phyloP scores from a whole-genome alignment of 352 stramenopile species.

The Pythium sukuiense region DNA sequence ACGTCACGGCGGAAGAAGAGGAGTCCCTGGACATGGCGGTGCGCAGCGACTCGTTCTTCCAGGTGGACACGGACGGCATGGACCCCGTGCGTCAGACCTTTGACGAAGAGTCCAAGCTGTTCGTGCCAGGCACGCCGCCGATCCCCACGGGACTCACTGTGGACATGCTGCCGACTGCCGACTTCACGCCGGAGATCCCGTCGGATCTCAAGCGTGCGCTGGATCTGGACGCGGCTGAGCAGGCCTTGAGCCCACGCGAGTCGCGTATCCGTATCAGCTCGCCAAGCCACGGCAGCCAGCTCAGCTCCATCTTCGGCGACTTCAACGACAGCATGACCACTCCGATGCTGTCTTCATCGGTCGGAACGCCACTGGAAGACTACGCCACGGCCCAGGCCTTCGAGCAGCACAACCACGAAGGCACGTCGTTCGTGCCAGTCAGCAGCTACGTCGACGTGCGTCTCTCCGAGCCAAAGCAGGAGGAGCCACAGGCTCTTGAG shows the following conservation, averaged over 20 bases:
- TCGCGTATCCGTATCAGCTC: slow-evolving; percentile 25
- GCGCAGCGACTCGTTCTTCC: slow-evolving; percentile 49
- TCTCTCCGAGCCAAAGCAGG: not conserved
- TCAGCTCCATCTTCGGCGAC: slow-evolving; percentile 15
- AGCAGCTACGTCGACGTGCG: slow-evolving; percentile 16
- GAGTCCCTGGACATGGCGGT: slow-evolving; percentile 24
- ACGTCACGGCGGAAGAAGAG: slow-evolving; percentile 9
- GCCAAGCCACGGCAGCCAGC: slow-evolving; percentile 8
- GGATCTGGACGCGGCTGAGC: not conserved
- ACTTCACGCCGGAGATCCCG: slow-evolving; percentile 42
- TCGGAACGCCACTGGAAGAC: slow-evolving; percentile 21
- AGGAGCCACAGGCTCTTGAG: not conserved
- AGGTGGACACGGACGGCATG: slow-evolving; percentile 47
- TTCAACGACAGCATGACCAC: slow-evolving; percentile 17
- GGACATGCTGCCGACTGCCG: slow-evolving; percentile 44
- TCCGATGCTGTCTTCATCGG: slow-evolving; percentile 23
- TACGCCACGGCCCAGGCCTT: slow-evolving; percentile 1
- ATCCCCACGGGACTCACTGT: slow-evolving; percentile 50
- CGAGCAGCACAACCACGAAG: slow-evolving; percentile 1
- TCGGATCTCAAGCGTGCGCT: slow-evolving; percentile 19
- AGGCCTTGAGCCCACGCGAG: slow-evolving; percentile 8
- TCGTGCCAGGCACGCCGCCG: slow-evolving; percentile 45
- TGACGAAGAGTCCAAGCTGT: slow-evolving; percentile 37
- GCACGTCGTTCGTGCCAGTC: not conserved
- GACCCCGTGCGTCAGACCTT: slow-evolving; percentile 48